Evolutionary conservation across 1,139 yeast genomes (phyloP).

Genomic region (Candida glucosophila): DNA sequence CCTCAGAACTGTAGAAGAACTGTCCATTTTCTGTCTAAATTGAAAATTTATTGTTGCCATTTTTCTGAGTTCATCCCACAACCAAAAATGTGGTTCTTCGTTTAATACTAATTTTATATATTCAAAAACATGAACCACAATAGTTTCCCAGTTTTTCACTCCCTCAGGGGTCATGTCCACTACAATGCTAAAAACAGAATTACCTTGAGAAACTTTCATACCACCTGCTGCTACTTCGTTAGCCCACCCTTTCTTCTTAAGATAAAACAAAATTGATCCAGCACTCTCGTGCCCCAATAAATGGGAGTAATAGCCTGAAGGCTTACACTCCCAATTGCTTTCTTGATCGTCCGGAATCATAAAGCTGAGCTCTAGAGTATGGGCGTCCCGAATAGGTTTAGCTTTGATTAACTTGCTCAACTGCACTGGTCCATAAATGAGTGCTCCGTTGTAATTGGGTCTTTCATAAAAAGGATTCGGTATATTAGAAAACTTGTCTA

Average conservation of each 20-base stretch:
- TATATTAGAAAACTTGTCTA: slow-evolving; percentile 56
- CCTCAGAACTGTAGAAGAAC: slow-evolving; percentile 52
- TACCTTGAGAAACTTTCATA: slow-evolving; percentile 59
- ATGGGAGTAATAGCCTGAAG: slow-evolving; percentile 67
- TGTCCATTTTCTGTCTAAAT: slow-evolving; percentile 58
- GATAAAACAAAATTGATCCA: slow-evolving; percentile 66
- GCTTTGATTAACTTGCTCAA: slow-evolving; percentile 52
- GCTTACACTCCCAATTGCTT: slow-evolving; percentile 56
- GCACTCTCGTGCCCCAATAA: slow-evolving; percentile 84
- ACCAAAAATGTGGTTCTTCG: slow-evolving; percentile 51
- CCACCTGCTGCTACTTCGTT: slow-evolving; percentile 71
- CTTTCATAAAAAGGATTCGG: slow-evolving; percentile 45
- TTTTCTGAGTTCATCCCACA: slow-evolving; percentile 41
- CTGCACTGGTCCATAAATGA: slow-evolving; percentile 32
- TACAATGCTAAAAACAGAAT: slow-evolving; percentile 56
- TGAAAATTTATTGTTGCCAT: slow-evolving; percentile 47
- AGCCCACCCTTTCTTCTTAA: slow-evolving; percentile 72
- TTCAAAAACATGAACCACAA: slow-evolving; percentile 55
- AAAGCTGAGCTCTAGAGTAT: slow-evolving; percentile 60
- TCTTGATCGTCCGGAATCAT: slow-evolving; percentile 67
- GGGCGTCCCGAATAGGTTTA: slow-evolving; percentile 75
- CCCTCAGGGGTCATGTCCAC: slow-evolving; percentile 75
- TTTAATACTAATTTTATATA: slow-evolving; percentile 51
- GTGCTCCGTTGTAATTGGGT: slow-evolving; percentile 36
- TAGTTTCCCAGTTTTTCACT: slow-evolving; percentile 50